Evolutionary conservation across 2,329 filamentous ascomycete genomes (phyloP), one percentile per base, ranked within the genome.

Genomic region (Tolypocladium paradoxum): DNA sequence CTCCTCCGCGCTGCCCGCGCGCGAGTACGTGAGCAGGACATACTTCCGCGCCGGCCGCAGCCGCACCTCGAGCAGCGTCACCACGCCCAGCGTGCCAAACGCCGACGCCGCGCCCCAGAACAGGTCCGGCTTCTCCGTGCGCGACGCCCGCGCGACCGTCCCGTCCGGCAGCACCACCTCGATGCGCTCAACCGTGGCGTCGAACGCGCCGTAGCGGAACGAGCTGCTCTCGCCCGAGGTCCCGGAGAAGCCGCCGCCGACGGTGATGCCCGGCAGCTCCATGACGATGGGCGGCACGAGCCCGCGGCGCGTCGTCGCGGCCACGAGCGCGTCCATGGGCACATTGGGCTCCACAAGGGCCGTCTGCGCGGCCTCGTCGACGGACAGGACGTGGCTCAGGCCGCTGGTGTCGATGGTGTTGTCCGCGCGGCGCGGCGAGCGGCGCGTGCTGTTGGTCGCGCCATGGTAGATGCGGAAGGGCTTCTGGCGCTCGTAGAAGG

Each of bases 381-480:
- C 70, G 9, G 73, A 68, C 11, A 91, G 70, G 18, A 91, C 78
- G 65, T 79, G 76, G 57, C 73, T 76, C 11, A 91, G 76, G 4
- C 65, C 62, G 66, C 82, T 85, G 37, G 84, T 89, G 65, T 89
- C 84, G 53, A 91, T 74, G 11, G 82, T 78, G 60, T 79, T 79
- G 63, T 76, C 74, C 14, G 67, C 64, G 47, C 67, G 68, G 33
- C 74, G 74, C 22, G 72, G 69, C 8, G 75, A 75, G 29, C 77
- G 76, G 8, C 87, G 82, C 37, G 87, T 90, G 67, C 82, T 88
- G 70, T 88, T 90, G 29, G 87, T 90, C 0, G 84, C 83, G 56
- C 87, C 87, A 68, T 90, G 87, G 60, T 83, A 87, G 63, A 90
- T 84, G n/a, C 85, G 78, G 68, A 88, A 90, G 2, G 84, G 79